Percentiles rank a stretch among this genome's conserved stretches.
These are phyloP conservation scores for Thielaviopsis cerberus DNA, from an alignment of 2,329 filamentous ascomycete species.

Conservation along the genomic window DNA sequence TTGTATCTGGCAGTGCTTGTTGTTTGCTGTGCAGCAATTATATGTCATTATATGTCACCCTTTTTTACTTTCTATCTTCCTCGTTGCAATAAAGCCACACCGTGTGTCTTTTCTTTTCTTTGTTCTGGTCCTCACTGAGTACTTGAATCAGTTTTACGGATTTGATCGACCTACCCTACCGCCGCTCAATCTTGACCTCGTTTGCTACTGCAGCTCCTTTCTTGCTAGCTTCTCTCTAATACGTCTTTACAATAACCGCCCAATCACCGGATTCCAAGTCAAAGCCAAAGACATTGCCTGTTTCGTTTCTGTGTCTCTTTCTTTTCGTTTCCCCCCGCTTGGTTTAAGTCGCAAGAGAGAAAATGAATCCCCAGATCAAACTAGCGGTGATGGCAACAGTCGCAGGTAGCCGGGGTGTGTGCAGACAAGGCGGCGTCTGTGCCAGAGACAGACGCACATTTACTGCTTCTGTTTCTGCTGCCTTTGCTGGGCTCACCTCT, in stretches of 20 bases:
- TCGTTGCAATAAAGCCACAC: neutral
- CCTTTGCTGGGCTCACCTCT: neutral
- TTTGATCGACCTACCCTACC: neutral
- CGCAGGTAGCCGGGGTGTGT: slow-evolving; percentile 7
- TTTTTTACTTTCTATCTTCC: neutral
- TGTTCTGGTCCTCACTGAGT: neutral
- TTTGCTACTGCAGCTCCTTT: neutral
- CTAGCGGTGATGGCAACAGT: slow-evolving; percentile 11
- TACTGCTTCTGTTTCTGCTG: neutral
- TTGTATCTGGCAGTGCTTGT: neutral
- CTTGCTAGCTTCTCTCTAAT: neutral
- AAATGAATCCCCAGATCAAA: slow-evolving; percentile 3
- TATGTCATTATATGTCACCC: neutral
- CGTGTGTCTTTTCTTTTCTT: neutral
- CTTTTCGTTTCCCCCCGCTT: neutral
- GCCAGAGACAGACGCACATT: neutral
- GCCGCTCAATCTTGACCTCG: neutral
- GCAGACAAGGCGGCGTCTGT: slow-evolving; percentile 11
- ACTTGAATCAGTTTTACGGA: neutral
- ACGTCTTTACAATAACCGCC: neutral
- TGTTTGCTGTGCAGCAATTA: neutral
- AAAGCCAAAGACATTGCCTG: neutral
- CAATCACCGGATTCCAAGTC: neutral
- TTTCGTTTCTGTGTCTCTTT: neutral
- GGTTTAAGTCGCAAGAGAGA: neutral